A percentile compares a stretch with the other conserved stretches of the same genome.
These are phyloP conservation scores for Candida insectalens DNA, from an alignment of 805 yeast species.

Conservation along the genomic window DNA sequence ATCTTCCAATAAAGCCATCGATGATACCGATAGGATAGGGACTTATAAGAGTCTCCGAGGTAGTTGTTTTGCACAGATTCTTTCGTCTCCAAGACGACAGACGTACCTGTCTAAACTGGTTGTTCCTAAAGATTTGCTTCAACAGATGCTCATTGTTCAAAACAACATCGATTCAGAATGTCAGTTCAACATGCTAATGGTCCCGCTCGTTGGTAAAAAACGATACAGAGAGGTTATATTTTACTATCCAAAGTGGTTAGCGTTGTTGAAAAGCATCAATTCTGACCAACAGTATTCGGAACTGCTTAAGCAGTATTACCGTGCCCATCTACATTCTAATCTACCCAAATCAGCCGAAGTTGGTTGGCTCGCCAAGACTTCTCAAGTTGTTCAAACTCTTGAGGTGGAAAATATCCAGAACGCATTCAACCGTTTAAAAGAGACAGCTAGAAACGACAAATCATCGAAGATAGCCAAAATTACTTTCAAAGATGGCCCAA, in stretches of 20 bases:
- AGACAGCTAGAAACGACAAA: too few relatives aligned
- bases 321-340: background rate
- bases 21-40: constrained; percentile 10
- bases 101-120: constrained; percentile 26
- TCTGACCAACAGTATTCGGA: background rate
- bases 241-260: constrained; percentile 4
- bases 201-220: constrained; percentile 5
- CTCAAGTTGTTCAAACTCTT: constrained; percentile 5
- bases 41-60: constrained; percentile 15
- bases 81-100: constrained; percentile 35
- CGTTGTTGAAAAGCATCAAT: background rate
- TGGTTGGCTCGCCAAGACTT: constrained; percentile 8
- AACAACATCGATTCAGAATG: constrained; percentile 6
- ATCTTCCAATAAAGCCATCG: constrained; percentile 4
- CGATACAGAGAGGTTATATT: background rate
- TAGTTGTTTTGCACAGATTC: constrained; percentile 29
- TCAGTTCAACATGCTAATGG: constrained; percentile 5
- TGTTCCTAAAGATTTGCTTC: constrained; percentile 30
- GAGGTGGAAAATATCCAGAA: too few relatives aligned
- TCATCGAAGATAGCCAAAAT: too few relatives aligned
- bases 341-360: background rate
- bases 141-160: constrained; percentile 21
- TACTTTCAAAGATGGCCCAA: too few relatives aligned
- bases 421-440: too few relatives aligned
- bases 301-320: background rate